Percentiles rank a stretch among this genome's conserved stretches.
phyloP scores from a whole-genome alignment of 2,329 filamentous ascomycete genomes.

The Rhynchosporium graminicola region DNA sequence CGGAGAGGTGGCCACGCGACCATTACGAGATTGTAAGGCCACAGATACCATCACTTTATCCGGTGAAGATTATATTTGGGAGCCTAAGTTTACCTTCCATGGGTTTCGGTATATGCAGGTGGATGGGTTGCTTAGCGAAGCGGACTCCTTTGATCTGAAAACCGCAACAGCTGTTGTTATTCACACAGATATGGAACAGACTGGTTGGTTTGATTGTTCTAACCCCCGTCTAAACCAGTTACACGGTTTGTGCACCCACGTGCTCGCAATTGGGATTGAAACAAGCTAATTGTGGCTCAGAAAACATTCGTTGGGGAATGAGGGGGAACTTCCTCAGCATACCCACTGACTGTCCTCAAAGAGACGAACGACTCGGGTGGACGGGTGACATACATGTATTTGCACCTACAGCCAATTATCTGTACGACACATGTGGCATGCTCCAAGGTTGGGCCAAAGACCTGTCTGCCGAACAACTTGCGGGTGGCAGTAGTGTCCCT shows the following conservation, averaged over 20 bases:
- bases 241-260: constrained; percentile 36
- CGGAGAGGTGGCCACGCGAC: constrained; percentile 44
- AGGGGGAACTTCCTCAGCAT: constrained; percentile 48
- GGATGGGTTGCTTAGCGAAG: constrained; percentile 23
- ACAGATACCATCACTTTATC: constrained; percentile 43
- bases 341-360: constrained; percentile 50
- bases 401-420: constrained; percentile 45
- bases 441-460: constrained; percentile 43
- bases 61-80: constrained; percentile 41
- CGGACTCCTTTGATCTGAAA: neutral
- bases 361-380: constrained; percentile 51
- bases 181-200: constrained; percentile 30
- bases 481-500: constrained; percentile 24
- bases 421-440: constrained; percentile 45
- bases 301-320: constrained; percentile 50
- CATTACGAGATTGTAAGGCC: constrained; percentile 43
- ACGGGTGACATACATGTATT: constrained; percentile 50
- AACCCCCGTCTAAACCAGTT: constrained; percentile 45
- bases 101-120: constrained; percentile 46
- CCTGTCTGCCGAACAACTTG: constrained; percentile 41
- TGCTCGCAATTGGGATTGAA: neutral
- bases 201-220: constrained; percentile 30
- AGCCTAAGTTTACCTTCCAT: constrained; percentile 48
- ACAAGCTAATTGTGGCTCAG: neutral
- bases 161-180: constrained; percentile 27